Evolutionary conservation across 2,329 filamentous ascomycete species (phyloP).

Genomic region (Canariomyces notabilis): DNA sequence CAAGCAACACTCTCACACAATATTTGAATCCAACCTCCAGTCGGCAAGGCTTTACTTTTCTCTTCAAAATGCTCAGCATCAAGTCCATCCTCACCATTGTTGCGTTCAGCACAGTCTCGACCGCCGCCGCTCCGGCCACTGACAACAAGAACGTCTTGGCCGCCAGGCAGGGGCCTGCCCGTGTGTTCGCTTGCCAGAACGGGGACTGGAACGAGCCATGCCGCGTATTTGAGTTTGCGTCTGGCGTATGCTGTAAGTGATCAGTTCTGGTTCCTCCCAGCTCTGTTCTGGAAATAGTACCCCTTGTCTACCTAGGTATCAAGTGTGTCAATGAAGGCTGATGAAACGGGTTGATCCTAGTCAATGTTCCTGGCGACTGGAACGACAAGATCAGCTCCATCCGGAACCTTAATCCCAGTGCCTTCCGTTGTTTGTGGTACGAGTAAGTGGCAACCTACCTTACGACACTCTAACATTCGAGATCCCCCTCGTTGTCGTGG

Average conservation of each 20-base stretch:
- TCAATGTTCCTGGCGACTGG: neutral
- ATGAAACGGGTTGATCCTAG: neutral
- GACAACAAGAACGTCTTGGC: neutral
- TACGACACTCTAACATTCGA: too few species aligned
- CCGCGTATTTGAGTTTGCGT: neutral
- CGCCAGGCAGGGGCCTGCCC: neutral
- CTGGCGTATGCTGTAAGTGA: slow-evolving; percentile 1
- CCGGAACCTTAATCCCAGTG: neutral
- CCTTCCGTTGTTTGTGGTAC: slow-evolving; percentile 1
- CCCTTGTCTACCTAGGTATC: neutral
- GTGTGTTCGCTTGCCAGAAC: neutral
- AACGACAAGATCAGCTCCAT: slow-evolving; percentile 4
- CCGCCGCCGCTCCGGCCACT: neutral
- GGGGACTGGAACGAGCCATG: neutral
- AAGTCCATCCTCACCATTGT: neutral
- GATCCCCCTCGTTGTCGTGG: neutral
- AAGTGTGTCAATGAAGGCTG: neutral
- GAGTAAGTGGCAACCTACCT: neutral
- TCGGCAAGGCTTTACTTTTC: too few species aligned
- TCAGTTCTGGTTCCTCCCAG: too few species aligned
- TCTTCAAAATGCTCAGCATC: slow-evolving; percentile 1
- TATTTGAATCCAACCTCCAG: too few species aligned
- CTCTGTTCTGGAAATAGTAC: too few species aligned
- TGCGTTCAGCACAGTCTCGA: neutral
- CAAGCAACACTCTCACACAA: too few species aligned